phyloP scores from a whole-genome alignment of 2,329 filamentous ascomycete species.

The Aurifilum marmelostoma region DNA sequence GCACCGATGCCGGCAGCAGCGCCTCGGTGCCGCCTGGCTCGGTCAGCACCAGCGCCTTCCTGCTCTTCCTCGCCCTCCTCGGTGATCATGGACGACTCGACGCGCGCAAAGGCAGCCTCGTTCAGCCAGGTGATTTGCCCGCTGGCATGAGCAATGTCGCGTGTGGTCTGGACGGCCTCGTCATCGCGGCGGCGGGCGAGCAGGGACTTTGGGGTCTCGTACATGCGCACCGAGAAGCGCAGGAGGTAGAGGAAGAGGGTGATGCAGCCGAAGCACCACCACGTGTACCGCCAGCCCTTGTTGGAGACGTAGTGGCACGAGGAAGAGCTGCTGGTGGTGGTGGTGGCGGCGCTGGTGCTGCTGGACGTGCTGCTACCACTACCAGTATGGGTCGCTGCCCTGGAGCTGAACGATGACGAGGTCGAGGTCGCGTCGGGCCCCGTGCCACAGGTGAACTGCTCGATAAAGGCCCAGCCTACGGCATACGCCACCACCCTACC shows the following conservation, averaged over 20 bases:
- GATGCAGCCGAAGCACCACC: conserved; percentile 23
- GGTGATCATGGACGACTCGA: conserved; percentile 15
- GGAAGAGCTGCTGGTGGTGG: background rate
- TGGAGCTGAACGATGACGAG: background rate
- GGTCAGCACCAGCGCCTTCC: background rate
- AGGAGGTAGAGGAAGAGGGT: conserved; percentile 21
- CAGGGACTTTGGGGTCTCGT: conserved; percentile 19
- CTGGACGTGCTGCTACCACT: background rate
- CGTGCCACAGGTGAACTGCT: conserved; percentile 15
- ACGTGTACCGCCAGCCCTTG: conserved; percentile 20
- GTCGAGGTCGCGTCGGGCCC: conserved; percentile 12
- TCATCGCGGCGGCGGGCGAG: conserved; percentile 16
- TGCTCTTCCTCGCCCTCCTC: conserved; percentile 2
- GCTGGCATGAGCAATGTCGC: conserved; percentile 12
- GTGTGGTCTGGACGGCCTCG: conserved; percentile 14
- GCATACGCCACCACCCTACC: conserved; percentile 11
- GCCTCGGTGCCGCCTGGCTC: background rate
- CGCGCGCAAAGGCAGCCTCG: conserved; percentile 17
- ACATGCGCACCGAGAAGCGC: conserved; percentile 13
- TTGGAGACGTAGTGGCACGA: conserved; percentile 19
- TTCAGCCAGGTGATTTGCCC: conserved; percentile 16
- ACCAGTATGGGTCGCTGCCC: background rate
- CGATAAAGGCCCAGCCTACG: conserved; percentile 16
- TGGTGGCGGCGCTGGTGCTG: no score
- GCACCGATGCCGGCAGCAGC: background rate